Conservation (phyloP, 441 rosid species). For the Brassica hybrid region DNA sequence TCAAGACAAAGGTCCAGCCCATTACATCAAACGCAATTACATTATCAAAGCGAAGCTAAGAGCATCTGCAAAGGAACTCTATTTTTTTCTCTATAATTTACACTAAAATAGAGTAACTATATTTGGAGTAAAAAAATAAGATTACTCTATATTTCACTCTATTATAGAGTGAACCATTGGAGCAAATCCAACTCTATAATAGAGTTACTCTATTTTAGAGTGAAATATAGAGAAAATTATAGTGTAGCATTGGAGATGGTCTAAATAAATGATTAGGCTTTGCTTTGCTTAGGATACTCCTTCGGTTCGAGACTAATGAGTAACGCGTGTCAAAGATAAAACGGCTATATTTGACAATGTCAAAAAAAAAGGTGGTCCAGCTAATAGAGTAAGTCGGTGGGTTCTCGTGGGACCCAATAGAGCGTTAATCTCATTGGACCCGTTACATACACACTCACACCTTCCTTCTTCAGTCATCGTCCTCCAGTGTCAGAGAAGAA, state of each 20-base stretch:
- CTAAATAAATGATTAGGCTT: slow-evolving; percentile 1
- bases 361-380: neutral
- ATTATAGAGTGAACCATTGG: too few species aligned
- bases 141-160: too few species aligned
- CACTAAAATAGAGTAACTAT: too few species aligned
- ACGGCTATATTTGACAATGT: slow-evolving; percentile 8
- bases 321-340: slow-evolving; percentile 1
- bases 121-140: too few species aligned
- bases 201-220: too few species aligned
- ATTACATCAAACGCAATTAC: neutral
- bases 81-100: too few species aligned
- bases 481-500: slow-evolving; percentile 21
- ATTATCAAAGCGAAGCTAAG: neutral
- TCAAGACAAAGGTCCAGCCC: neutral
- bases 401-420: slow-evolving; percentile 33
- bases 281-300: slow-evolving; percentile 1
- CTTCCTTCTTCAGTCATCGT: slow-evolving; percentile 5
- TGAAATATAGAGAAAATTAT: too few species aligned
- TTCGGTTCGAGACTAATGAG: neutral
- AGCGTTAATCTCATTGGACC: slow-evolving; percentile 36
- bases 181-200: too few species aligned
- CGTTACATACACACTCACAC: slow-evolving; percentile 44
- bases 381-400: slow-evolving; percentile 21
- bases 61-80: too few species aligned
- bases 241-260: too few species aligned